Percentiles rank a stretch among this genome's conserved stretches.
These are phyloP conservation scores for Rhizophagus sp. DNA, from an alignment of 192 early-diverging fungal species.

Conservation along the genomic window DNA sequence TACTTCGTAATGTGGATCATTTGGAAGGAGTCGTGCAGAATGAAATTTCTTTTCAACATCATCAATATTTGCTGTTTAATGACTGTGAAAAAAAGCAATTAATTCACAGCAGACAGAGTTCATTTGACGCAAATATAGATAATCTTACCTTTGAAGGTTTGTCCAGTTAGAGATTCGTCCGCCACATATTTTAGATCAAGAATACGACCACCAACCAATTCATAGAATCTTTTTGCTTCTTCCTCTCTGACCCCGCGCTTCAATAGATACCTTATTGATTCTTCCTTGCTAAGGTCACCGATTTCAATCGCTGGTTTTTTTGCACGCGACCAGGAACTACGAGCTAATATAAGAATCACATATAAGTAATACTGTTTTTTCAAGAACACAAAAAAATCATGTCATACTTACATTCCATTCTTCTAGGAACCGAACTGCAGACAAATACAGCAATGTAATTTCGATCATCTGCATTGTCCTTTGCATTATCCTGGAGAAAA, in stretches of 20 bases:
- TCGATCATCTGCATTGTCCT: background rate
- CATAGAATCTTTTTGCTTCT: too few relatives aligned
- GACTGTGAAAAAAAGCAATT: background rate
- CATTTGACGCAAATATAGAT: background rate
- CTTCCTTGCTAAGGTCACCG: too few relatives aligned
- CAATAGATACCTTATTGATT: too few relatives aligned
- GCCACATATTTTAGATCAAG: background rate
- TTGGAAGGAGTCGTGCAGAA: background rate
- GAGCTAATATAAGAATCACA: too few relatives aligned
- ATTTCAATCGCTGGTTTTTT: too few relatives aligned
- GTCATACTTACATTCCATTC: too few relatives aligned
- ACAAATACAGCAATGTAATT: conserved; percentile 28
- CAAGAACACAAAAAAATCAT: background rate
- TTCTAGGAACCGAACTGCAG: conserved; percentile 5
- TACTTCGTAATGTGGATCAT: background rate
- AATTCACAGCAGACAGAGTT: background rate
- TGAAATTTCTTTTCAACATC: background rate
- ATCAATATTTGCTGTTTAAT: background rate
- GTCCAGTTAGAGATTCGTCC: background rate
- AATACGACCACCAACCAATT: background rate
- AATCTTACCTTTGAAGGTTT: background rate
- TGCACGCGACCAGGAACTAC: too few relatives aligned
- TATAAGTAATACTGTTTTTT: too few relatives aligned
- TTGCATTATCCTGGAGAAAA: too few relatives aligned
- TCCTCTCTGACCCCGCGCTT: too few relatives aligned